Evolutionary conservation across 768 basidiomycete genomes (phyloP).

Genomic region (Tulasnella sp.): DNA sequence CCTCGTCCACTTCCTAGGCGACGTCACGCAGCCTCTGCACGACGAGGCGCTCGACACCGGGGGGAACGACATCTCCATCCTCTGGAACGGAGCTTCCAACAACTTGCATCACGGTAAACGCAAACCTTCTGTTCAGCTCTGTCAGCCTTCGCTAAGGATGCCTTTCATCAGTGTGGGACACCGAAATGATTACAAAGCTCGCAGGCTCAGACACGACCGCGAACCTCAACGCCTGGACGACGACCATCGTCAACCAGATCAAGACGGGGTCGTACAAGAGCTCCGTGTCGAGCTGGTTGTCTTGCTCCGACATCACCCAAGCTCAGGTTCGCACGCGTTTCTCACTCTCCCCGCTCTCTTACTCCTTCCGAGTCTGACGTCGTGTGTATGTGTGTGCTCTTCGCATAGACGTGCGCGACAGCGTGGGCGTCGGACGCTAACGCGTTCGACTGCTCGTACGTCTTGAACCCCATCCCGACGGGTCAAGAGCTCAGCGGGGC

Average conservation of each 20-base stretch:
- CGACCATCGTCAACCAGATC: neutral
- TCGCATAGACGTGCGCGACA: neutral
- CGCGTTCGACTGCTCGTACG: slow-evolving; percentile 3
- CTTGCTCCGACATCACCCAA: slow-evolving; percentile 9
- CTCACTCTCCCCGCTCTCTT: too few relatives aligned
- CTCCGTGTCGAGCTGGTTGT: slow-evolving; percentile 5
- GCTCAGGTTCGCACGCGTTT: neutral
- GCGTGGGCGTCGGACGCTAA: slow-evolving; percentile 10
- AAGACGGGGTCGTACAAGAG: slow-evolving; percentile 7
- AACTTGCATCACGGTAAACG: slow-evolving; percentile 10
- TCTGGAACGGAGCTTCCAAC: slow-evolving; percentile 8
- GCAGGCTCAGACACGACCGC: neutral
- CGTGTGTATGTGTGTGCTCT: neutral
- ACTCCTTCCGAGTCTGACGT: neutral
- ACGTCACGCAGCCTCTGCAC: slow-evolving; percentile 15
- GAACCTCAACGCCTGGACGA: neutral
- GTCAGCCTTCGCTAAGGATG: neutral
- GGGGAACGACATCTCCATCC: slow-evolving; percentile 12
- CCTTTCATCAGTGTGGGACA: slow-evolving; percentile 8
- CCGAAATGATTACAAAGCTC: slow-evolving; percentile 4
- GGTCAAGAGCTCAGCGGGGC: neutral
- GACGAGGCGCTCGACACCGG: slow-evolving; percentile 9
- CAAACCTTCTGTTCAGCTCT: neutral
- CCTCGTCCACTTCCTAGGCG: slow-evolving; percentile 15
- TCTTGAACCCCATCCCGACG: neutral